These are phyloP conservation scores for Blastomyces gilchristii DNA, from an alignment of 2,329 filamentous ascomycete species.

Conservation along the genomic window DNA sequence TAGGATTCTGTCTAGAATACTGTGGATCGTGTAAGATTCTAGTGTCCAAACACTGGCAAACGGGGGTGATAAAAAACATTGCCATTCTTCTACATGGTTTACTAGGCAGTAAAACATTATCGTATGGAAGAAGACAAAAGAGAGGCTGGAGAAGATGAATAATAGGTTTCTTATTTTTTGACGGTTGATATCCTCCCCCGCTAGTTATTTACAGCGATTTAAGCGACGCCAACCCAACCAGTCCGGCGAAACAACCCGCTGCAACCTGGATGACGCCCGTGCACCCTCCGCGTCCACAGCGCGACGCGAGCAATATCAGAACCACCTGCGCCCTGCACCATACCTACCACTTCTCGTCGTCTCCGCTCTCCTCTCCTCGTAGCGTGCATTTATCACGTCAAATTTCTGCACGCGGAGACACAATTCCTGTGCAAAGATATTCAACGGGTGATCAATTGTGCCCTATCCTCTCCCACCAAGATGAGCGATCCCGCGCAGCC, in stretches of 20 bases:
- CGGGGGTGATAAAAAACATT: neutral
- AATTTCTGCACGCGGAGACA: neutral
- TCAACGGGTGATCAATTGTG: neutral
- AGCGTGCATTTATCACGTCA: neutral
- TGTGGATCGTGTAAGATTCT: neutral
- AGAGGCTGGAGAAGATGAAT: neutral
- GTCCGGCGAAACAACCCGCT: slow-evolving; percentile 1
- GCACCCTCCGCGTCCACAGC: slow-evolving; percentile 7
- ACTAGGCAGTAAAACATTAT: neutral
- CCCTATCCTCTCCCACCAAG: neutral
- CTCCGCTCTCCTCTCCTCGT: neutral
- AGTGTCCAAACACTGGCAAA: neutral
- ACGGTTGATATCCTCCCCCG: neutral
- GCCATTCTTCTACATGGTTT: neutral
- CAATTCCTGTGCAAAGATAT: neutral
- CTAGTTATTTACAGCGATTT: too few species aligned
- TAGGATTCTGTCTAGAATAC: neutral
- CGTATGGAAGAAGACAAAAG: neutral
- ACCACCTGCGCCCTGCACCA: too few species aligned
- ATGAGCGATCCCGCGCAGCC: slow-evolving; percentile 5
- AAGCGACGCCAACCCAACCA: neutral
- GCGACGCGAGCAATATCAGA: slow-evolving; percentile 7
- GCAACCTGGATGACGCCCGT: slow-evolving; percentile 1
- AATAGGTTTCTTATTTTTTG: neutral
- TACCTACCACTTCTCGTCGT: neutral